Evolutionary conservation across 2,329 filamentous ascomycete genomes (phyloP), one percentile per base, ranked within the genome.

Genomic region (Claviceps purpurea): DNA sequence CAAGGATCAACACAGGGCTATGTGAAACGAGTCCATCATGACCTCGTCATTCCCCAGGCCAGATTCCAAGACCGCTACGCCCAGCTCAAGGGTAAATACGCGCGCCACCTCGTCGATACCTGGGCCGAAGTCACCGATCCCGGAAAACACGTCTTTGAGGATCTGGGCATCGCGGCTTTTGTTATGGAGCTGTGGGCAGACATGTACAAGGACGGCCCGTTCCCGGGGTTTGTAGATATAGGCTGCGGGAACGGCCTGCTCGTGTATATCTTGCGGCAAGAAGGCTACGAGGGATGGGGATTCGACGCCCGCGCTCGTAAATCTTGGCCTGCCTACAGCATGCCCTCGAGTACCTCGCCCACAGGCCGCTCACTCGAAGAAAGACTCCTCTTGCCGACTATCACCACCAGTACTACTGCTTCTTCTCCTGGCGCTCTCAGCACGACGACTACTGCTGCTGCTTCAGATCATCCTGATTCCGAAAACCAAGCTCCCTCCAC

Each of bases 221-320:
- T 95, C 60, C 87, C 89, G 0, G 90, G 91, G 0, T 98, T 97
- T 61, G 87, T 96, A 20, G 93, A 98, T 62, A 89, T 98, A 46
- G 93, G 91, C 5, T 97, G 93, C 63, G 93, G 93, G 2, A 98
- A 97, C 62, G 93, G 93, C 1, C 73, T 98, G 3, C 77, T 98
- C 1, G 87, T 95, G 7, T 80, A 94, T 62, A 79, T 98, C 40
- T 77, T 98, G 4, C 75, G 82, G 14, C 71, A 77, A 54, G 90
- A 97, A 68, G 89, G 89, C 11, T 97, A 89, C 66, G 59, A 64
- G 0, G 93, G 93, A 22, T 94, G 85, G 80, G 93, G 93, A 0
- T 95, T 97, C 61, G 93, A 98, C 65, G 93, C 90, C 0, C 77
- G 90, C n/a, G 70, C 71, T 41, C 79, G 93, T 50, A 94, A 88